phyloP scores from a whole-genome alignment of 2,329 filamentous ascomycete genomes.

The Calonectria naviculata region DNA sequence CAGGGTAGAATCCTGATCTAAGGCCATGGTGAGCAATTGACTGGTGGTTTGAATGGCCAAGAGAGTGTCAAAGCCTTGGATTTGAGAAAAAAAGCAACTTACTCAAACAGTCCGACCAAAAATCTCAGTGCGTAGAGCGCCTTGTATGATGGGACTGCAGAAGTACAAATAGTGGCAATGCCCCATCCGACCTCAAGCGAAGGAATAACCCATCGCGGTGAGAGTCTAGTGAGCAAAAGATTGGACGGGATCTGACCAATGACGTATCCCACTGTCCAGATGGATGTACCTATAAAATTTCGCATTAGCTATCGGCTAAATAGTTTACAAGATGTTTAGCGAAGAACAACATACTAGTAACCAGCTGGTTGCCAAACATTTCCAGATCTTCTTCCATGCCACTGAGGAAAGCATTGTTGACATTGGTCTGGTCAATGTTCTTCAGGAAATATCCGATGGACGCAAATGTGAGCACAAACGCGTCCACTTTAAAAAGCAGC shows the following conservation, averaged over 20 bases:
- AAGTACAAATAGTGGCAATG: slow-evolving; percentile 27
- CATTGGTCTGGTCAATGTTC: slow-evolving; percentile 52
- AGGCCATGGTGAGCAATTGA: background rate
- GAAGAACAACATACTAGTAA: slow-evolving; percentile 24
- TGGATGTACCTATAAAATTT: slow-evolving; percentile 12
- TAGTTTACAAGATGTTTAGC: background rate
- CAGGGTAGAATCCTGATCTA: slow-evolving; percentile 30
- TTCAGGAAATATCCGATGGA: slow-evolving; percentile 48
- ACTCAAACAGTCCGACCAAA: slow-evolving; percentile 31
- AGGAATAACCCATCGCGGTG: slow-evolving; percentile 32
- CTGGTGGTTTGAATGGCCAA: background rate
- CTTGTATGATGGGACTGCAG: slow-evolving; percentile 17
- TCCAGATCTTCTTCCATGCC: slow-evolving; percentile 36
- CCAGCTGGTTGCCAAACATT: slow-evolving; percentile 34
- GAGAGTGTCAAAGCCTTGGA: too few relatives aligned
- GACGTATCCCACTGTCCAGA: slow-evolving; percentile 30
- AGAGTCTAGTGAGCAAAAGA: slow-evolving; percentile 25
- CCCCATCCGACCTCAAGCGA: slow-evolving; percentile 31
- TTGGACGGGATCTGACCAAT: slow-evolving; percentile 30
- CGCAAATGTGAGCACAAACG: slow-evolving; percentile 47
- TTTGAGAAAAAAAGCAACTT: background rate
- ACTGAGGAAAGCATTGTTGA: slow-evolving; percentile 49
- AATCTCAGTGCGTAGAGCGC: slow-evolving; percentile 28
- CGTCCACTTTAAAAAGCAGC: slow-evolving; percentile 49
- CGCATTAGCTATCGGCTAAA: background rate